Conservation (phyloP, 2,329 filamentous ascomycete species). For the Shiraia bambusicola region DNA sequence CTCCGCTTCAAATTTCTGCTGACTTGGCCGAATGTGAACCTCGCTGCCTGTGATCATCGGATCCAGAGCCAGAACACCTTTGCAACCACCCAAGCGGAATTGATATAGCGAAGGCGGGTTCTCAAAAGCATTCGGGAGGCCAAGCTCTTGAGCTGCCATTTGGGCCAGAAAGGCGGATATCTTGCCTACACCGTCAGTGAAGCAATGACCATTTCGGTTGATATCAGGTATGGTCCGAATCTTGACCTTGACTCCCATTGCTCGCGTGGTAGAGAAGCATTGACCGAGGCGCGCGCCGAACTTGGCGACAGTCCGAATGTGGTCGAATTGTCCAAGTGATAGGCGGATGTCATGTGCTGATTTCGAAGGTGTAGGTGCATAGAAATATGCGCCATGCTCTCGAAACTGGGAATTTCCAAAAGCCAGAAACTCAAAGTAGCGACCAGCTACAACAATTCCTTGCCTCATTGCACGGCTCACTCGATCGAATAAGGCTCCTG, state of each 20-base stretch:
- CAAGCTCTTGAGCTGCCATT: conserved; percentile 71
- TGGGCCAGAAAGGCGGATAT: conserved; percentile 78
- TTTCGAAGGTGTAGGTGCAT: conserved; percentile 67
- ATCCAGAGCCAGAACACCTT: conserved; percentile 81
- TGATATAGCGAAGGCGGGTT: conserved; percentile 79
- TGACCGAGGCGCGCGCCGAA: conserved; percentile 87
- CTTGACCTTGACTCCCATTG: conserved; percentile 65
- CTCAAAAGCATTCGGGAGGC: conserved; percentile 55
- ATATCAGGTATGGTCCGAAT: conserved; percentile 68
- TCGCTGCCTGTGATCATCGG: conserved; percentile 66
- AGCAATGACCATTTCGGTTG: conserved; percentile 66
- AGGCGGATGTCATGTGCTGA: conserved; percentile 74
- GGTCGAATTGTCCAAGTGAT: conserved; percentile 83
- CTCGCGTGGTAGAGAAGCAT: conserved; percentile 90
- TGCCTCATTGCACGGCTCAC: conserved; percentile 70
- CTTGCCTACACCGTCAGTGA: conserved; percentile 91
- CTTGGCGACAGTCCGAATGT: conserved; percentile 84
- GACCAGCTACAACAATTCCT: conserved; percentile 79
- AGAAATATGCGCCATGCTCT: conserved; percentile 91
- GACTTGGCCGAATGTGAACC: conserved; percentile 78
- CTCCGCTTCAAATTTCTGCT: conserved; percentile 77
- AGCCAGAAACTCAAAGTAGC: conserved; percentile 84
- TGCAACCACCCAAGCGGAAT: conserved; percentile 88
- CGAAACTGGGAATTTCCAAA: conserved; percentile 95
- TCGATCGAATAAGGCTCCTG: conserved; percentile 67